A percentile compares a stretch with the other conserved stretches of the same genome.
Evolutionary conservation across 352 stramenopile genomes (phyloP).

Genomic region (Pythium grandisporangium): DNA sequence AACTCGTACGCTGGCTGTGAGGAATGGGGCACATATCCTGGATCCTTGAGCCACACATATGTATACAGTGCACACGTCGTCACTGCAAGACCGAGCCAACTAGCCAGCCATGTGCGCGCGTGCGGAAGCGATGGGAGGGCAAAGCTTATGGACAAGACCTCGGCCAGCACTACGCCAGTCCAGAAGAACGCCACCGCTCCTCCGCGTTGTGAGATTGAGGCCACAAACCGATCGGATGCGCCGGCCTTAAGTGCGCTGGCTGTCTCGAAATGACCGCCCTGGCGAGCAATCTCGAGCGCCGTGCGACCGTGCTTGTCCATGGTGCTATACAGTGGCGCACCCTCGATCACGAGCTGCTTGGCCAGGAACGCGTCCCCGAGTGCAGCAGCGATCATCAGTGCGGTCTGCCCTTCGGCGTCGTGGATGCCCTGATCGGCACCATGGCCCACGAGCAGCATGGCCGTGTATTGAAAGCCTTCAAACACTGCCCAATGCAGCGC

Average conservation of each 20-base stretch:
- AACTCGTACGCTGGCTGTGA: constrained; percentile 60
- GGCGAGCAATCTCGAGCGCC: constrained; percentile 63
- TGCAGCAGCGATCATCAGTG: constrained; percentile 77
- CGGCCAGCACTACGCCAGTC: constrained; percentile 34
- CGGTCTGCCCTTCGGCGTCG: constrained; percentile 67
- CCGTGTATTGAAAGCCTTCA: constrained; percentile 81
- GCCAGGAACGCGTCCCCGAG: constrained; percentile 69
- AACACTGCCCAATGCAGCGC: constrained; percentile 79
- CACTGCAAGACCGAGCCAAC: constrained; percentile 24
- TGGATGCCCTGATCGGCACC: constrained; percentile 32
- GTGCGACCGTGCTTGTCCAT: constrained; percentile 70
- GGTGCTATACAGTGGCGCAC: constrained; percentile 39
- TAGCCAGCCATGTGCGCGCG: constrained; percentile 12
- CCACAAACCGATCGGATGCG: constrained; percentile 52
- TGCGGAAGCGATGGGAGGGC: constrained; percentile 32
- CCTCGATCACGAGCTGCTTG: constrained; percentile 81
- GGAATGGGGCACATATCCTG: constrained; percentile 58
- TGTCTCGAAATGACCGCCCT: constrained; percentile 62
- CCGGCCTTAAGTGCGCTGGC: constrained; percentile 55
- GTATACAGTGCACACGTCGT: constrained; percentile 55
- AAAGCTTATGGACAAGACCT: constrained; percentile 44
- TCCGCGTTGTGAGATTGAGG: constrained; percentile 49
- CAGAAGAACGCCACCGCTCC: constrained; percentile 69
- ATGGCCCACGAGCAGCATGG: constrained; percentile 46
- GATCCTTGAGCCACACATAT: constrained; percentile 74